Percentiles rank a stretch among this genome's conserved stretches.
Evolutionary conservation across 2,329 filamentous ascomycete species (phyloP).

Genomic region (Daldinia sp.): DNA sequence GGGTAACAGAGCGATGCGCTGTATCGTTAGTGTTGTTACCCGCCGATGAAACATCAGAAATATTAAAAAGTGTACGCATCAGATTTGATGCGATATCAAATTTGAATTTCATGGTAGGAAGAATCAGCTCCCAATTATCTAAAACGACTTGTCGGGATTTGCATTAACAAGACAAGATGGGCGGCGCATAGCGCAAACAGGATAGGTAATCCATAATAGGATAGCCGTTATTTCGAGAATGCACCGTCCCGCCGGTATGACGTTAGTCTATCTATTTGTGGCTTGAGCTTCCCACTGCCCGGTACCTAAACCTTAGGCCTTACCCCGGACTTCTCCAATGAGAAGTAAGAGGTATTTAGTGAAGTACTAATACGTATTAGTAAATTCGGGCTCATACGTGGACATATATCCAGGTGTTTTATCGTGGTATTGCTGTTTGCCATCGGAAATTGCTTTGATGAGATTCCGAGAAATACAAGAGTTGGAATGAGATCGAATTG

Average conservation of each 20-base stretch:
- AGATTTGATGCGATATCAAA: neutral
- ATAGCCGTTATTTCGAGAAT: neutral
- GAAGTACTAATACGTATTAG: no score
- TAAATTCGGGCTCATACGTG: no score
- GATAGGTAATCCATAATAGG: neutral
- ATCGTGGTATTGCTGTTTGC: neutral
- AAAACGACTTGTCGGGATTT: neutral
- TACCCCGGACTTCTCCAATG: slow-evolving; percentile 16
- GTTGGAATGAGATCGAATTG: slow-evolving; percentile 6
- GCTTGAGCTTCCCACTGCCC: slow-evolving; percentile 4
- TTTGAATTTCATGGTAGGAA: neutral
- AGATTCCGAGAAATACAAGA: neutral
- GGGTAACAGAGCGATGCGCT: no score
- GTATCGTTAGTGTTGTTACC: no score
- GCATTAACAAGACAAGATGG: neutral
- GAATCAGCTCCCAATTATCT: neutral
- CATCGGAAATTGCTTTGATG: neutral
- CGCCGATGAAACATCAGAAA: no score
- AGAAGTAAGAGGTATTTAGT: no score
- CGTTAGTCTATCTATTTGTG: slow-evolving; percentile 16
- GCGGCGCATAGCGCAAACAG: neutral
- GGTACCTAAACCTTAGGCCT: slow-evolving; percentile 10
- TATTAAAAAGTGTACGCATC: neutral
- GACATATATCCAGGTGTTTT: no score
- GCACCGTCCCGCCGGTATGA: slow-evolving; percentile 15